Conservation (phyloP, 148 eudicot species). For the Amaranthus cruentus region DNA sequence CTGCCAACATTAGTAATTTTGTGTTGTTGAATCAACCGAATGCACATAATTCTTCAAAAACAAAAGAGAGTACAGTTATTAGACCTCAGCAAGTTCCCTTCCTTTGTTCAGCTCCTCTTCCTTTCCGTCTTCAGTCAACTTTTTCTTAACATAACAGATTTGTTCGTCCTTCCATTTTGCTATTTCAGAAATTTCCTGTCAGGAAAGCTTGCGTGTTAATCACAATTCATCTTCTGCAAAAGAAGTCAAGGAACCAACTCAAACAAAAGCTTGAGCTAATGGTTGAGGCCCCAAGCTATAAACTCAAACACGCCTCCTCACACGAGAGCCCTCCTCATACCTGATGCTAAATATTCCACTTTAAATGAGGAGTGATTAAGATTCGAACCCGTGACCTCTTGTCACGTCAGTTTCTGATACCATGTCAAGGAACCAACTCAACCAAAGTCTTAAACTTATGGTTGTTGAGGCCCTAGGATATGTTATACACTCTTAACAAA, state of each 20-base stretch:
- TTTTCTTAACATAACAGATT: conserved; percentile 74
- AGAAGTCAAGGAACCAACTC: not conserved
- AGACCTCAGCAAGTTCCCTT: conserved; percentile 85
- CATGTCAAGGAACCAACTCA: too few relatives aligned
- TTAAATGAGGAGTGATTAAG: too few relatives aligned
- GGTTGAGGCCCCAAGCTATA: too few relatives aligned
- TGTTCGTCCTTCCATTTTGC: conserved; percentile 98
- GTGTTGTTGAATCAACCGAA: not conserved
- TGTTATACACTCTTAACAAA: too few relatives aligned
- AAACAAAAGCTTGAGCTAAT: too few relatives aligned
- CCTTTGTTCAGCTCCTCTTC: conserved; percentile 78
- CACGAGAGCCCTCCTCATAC: too few relatives aligned
- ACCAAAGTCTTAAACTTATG: too few relatives aligned
- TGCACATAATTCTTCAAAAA: conserved; percentile 7
- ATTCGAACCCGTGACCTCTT: too few relatives aligned
- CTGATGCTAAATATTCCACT: too few relatives aligned
- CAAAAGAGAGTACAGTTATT: not conserved
- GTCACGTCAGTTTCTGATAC: too few relatives aligned
- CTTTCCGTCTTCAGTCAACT: conserved; percentile 75
- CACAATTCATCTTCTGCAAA: not conserved
- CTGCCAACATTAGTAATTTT: conserved; percentile 31
- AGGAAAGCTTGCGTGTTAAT: conserved; percentile 1
- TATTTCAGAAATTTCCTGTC: conserved; percentile 79
- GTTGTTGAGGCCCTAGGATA: too few relatives aligned
- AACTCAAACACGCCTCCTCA: too few relatives aligned